Base-by-base conservation (phyloP, 164 flowering plant species). In the Macadamia tetraphylla region DNA sequence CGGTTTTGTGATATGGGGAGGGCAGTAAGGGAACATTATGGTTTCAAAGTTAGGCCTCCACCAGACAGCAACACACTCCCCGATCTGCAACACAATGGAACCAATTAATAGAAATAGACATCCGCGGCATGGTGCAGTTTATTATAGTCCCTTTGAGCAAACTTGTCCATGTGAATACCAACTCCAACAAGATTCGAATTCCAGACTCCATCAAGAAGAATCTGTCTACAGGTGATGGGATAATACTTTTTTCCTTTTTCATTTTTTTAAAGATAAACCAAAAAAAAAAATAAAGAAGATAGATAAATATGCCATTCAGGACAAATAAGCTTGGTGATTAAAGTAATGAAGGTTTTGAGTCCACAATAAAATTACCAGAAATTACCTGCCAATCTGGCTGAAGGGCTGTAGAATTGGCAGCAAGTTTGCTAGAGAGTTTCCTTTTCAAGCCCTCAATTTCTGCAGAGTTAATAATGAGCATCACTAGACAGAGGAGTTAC, bases 11-110 rank as follows among this genome's bases (percentile, higher is more conserved):
- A 94, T 94, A 76, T 94, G 99, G 15, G 99, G 97, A 78, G 99
- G 99, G 78, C 92, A 94, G 73, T 94, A 94, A 3, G 99, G 99
- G 70, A 89, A 92, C 97, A 92, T 86, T 17, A 85, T 84, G 10
- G 98, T 92, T 70, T 94, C 99, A 76, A 92, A 94, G 77, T 94
- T 94, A 71, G 99, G 99, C 80, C 99, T 88, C 99, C 99, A 92
- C 99, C 99, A 94, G 67, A 81, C 84, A 32, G 97, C 99, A 30
- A 94, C 98, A 77, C 98, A 94, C 67, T 94, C 99, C n/a, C 98
- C 99, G 72, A 92, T 89, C 97, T 94, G 89, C 77, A 81, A 63
- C 14, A 77, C 62, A 35, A 29, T 11, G 1, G 17, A 29, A 63
- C 31, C 6, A 61, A 61, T 23, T 3, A 46, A 8, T 11, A 8